Evolutionary conservation across 176 grass and related monocot genomes (phyloP), one percentile per base, ranked within the genome.

Genomic region (Chrysopogon serrulatus): DNA sequence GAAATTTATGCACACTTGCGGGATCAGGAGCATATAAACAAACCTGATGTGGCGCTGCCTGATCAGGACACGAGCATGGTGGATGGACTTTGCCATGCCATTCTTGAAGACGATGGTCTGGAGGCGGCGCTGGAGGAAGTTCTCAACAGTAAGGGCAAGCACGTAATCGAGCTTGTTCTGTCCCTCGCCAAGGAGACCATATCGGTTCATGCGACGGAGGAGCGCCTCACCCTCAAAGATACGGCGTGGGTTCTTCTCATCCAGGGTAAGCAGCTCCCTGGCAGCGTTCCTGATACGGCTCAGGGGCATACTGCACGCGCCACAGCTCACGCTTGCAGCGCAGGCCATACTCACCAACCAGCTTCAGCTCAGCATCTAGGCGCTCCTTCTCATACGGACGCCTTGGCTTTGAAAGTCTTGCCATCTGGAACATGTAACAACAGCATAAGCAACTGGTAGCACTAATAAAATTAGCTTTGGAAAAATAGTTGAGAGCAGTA

Each of bases 161-260:
- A 93, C 91, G 4, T 93, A 93, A 87, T 93, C 91, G 0, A 93
- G 87, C 87, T 93, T 93, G 87, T 90, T 85, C 87, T 87, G 91
- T 0, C 64, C 76, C 84, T 93, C 84, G 4, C 85, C 87, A 65
- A 92, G 87, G 16, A 92, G 87, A 66, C 90, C 90, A 43, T 89
- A 86, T 39, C 83, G 32, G 79, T 89, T 89, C 87, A 92, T 92
- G 61, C 83, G 83, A 41, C 90, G 90, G 51, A 92, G 81, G 41
- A 92, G 84, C 0, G 87, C 90, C 79, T 92, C 90, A 19, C 90
- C 90, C 87, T 92, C 90, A 10, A 92, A 92, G 77, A 92, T 92
- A 79, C 90, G 75, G 53, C 81, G 84, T 5, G 90, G 83, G 67
- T 92, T 92, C 78, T 92, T 92, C 68, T 92, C 87, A 62, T 92